These are phyloP conservation scores for Macadamia tetraphylla DNA, from an alignment of 164 flowering plant species.

Conservation along the genomic window DNA sequence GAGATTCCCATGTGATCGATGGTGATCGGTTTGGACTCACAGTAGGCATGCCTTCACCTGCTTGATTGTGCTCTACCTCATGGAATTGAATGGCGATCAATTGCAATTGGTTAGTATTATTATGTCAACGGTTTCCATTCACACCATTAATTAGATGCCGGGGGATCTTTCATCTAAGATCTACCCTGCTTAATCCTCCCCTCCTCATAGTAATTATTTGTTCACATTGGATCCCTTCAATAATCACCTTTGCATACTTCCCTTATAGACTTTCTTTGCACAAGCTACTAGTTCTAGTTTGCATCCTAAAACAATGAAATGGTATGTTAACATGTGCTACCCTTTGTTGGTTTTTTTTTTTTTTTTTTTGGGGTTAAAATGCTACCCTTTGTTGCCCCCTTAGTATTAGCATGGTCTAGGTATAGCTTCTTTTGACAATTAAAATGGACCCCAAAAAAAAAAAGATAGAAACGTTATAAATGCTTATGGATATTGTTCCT, in stretches of 20 bases:
- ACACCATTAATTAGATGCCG: constrained; percentile 1
- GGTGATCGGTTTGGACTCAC: constrained; percentile 41
- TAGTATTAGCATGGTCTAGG: too few species aligned
- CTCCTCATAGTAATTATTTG: neutral
- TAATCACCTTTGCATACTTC: neutral
- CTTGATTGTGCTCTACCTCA: constrained; percentile 7
- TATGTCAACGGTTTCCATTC: constrained; percentile 30
- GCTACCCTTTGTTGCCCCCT: too few species aligned
- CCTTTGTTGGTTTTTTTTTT: too few species aligned
- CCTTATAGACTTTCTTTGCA: too few species aligned
- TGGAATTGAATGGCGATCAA: neutral
- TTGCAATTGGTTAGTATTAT: constrained; percentile 10
- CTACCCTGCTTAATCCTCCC: neutral
- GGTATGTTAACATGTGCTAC: too few species aligned
- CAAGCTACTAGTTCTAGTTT: too few species aligned
- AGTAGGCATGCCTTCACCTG: constrained; percentile 22
- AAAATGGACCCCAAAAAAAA: neutral
- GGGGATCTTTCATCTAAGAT: neutral
- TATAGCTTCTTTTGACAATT: neutral
- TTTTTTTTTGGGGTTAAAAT: too few species aligned
- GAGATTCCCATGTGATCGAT: constrained; percentile 54
- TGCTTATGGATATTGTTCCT: neutral
- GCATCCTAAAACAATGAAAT: too few species aligned
- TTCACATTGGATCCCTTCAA: neutral
- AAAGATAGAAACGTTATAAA: neutral